Conservation (phyloP, 805 yeast species). For the Starmerella stellata region DNA sequence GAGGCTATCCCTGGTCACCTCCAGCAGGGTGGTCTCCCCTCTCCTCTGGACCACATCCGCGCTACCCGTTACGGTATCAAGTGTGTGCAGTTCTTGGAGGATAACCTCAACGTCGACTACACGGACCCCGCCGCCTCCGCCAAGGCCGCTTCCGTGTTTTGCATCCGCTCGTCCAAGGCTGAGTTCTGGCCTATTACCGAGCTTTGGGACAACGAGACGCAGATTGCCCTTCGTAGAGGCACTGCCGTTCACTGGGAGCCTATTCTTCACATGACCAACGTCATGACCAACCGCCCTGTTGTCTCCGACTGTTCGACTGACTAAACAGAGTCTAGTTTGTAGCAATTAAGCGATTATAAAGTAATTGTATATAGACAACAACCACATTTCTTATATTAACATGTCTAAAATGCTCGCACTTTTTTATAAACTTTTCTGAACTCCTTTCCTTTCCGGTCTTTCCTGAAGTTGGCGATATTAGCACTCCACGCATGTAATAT, state of each 20-base stretch:
- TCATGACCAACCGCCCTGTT: constrained; percentile 36
- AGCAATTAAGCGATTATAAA: no score
- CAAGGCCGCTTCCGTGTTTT: constrained; percentile 45
- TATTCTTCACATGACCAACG: constrained; percentile 62
- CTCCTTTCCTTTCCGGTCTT: no score
- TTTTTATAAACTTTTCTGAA: no score
- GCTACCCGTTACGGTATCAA: constrained; percentile 81
- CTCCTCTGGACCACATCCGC: constrained; percentile 80
- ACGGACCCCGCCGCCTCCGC: constrained; percentile 9
- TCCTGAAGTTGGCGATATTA: no score
- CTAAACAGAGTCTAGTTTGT: no score
- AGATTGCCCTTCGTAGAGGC: constrained; percentile 65
- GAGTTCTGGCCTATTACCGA: constrained; percentile 54
- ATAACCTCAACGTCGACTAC: constrained; percentile 20
- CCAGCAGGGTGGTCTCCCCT: constrained; percentile 92
- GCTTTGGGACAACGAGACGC: constrained; percentile 77
- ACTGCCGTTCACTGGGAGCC: constrained; percentile 69
- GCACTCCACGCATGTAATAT: no score
- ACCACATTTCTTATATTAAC: no score
- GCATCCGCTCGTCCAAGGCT: constrained; percentile 61
- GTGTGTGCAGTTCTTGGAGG: constrained; percentile 76
- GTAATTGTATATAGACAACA: no score
- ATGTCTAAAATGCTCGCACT: no score
- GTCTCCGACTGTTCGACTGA: constrained; percentile 1
- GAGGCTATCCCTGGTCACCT: constrained; percentile 97